These are phyloP conservation scores for Chaetomiaceae sp. DNA, from an alignment of 2,329 filamentous ascomycete species.

Conservation along the genomic window DNA sequence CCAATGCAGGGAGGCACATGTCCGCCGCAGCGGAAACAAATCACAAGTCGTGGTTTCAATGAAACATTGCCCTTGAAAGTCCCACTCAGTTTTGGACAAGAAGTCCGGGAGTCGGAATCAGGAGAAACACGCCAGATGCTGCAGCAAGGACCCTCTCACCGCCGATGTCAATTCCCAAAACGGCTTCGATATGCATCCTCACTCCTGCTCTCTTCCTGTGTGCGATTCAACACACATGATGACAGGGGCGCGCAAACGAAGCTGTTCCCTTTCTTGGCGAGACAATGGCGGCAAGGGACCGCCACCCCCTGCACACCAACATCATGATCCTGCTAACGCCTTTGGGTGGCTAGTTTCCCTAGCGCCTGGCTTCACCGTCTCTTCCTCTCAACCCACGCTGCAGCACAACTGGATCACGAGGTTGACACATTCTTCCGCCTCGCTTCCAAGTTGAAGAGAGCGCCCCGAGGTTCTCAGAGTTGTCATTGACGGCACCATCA, in stretches of 20 bases:
- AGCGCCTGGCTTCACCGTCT: conserved; percentile 10
- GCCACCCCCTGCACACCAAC: neutral
- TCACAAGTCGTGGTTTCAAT: conserved; percentile 9
- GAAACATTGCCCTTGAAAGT: neutral
- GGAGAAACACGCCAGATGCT: neutral
- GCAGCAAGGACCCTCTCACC: conserved; percentile 10
- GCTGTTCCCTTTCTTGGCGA: conserved; percentile 13
- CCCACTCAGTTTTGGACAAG: neutral
- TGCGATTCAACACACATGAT: conserved; percentile 11
- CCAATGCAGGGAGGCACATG: conserved; percentile 4
- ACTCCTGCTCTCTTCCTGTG: conserved; percentile 4
- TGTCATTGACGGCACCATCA: neutral
- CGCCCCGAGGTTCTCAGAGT: neutral
- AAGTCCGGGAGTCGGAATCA: conserved; percentile 1
- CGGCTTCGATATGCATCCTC: conserved; percentile 1
- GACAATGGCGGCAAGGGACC: conserved; percentile 3
- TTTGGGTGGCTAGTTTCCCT: conserved; percentile 9
- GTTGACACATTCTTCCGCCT: conserved; percentile 6
- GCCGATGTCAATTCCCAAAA: conserved; percentile 11
- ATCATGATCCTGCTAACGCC: conserved; percentile 7
- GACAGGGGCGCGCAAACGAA: conserved; percentile 13
- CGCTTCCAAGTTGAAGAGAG: neutral
- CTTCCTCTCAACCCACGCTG: neutral
- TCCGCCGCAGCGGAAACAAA: conserved; percentile 20
- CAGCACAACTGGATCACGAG: conserved; percentile 9